Conservation (phyloP, 2,329 filamentous ascomycete genomes). For the Neopestalotiopsis rosae region DNA sequence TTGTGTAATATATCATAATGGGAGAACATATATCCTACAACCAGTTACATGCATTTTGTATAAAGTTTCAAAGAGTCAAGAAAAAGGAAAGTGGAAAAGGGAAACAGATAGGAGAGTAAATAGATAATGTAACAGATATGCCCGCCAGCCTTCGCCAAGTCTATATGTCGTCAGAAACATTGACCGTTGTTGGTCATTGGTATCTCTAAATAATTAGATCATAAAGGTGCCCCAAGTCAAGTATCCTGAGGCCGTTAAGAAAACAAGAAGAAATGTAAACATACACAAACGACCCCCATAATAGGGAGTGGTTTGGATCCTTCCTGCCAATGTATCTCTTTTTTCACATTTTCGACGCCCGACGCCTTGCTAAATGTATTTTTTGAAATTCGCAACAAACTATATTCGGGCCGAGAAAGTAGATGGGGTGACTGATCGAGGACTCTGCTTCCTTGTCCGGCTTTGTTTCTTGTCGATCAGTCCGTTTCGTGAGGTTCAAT, state of each 20-base stretch:
- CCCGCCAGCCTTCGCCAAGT: background rate
- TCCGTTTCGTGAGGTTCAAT: background rate
- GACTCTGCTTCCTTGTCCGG: background rate
- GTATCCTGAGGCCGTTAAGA: constrained; percentile 6
- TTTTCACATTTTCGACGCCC: constrained; percentile 3
- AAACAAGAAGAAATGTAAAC: background rate
- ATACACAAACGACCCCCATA: background rate
- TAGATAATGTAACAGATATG: background rate
- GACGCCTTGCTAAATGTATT: constrained; percentile 7
- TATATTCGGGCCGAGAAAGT: background rate
- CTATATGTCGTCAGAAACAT: constrained; percentile 17
- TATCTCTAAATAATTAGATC: constrained; percentile 19
- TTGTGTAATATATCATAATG: background rate
- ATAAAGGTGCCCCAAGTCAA: background rate
- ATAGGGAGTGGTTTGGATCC: background rate
- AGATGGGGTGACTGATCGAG: background rate
- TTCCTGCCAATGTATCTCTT: background rate
- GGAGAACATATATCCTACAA: background rate
- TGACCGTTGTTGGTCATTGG: constrained; percentile 16
- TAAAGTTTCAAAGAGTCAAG: background rate
- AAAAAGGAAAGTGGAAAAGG: background rate
- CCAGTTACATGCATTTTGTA: background rate
- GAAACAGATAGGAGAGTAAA: background rate
- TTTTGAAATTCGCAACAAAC: constrained; percentile 11
- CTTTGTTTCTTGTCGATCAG: background rate